Evolutionary conservation across 2,329 filamentous ascomycete species (phyloP).

Genomic region (Hypoxylon sp.): DNA sequence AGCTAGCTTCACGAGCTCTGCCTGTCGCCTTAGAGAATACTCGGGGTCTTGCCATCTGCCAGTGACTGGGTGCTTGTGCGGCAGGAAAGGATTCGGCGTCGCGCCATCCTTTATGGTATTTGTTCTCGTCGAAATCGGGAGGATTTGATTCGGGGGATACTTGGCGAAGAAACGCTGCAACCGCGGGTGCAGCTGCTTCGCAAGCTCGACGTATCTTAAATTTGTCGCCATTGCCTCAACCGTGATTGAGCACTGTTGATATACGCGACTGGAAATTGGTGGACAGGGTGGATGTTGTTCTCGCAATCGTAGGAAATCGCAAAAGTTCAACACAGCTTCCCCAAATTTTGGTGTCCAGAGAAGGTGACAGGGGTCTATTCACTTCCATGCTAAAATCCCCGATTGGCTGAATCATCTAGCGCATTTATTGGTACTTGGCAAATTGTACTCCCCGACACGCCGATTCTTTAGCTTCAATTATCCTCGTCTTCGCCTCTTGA

Average conservation of each 20-base stretch:
- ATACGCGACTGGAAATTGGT: conserved; percentile 6
- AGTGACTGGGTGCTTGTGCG: conserved; percentile 79
- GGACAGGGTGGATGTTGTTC: conserved; percentile 6
- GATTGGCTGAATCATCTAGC: conserved; percentile 31
- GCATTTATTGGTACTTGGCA: conserved; percentile 3
- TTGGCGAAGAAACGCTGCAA: conserved; percentile 88
- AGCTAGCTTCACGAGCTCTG: conserved; percentile 88
- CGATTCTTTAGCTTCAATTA: conserved; percentile 17
- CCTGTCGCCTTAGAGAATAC: conserved; percentile 86
- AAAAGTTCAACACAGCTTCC: conserved; percentile 15
- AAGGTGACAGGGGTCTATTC: conserved; percentile 21
- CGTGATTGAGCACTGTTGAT: neutral
- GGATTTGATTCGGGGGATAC: conserved; percentile 77
- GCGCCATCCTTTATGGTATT: conserved; percentile 47
- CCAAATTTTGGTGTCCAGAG: conserved; percentile 28
- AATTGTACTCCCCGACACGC: conserved; percentile 24
- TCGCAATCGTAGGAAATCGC: conserved; percentile 17
- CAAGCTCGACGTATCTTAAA: conserved; percentile 61
- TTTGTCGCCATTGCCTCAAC: conserved; percentile 36
- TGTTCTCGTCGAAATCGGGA: conserved; percentile 51
- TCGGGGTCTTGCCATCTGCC: conserved; percentile 85
- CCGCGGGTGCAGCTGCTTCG: conserved; percentile 76
- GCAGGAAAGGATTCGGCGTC: conserved; percentile 81
- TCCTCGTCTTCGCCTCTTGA: conserved; percentile 17
- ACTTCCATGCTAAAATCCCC: conserved; percentile 31